Percentiles rank a stretch among this genome's conserved stretches.
Evolutionary conservation across 1,284 basidiomycete genomes (phyloP).

Genomic region (Apiotrichum sp.): DNA sequence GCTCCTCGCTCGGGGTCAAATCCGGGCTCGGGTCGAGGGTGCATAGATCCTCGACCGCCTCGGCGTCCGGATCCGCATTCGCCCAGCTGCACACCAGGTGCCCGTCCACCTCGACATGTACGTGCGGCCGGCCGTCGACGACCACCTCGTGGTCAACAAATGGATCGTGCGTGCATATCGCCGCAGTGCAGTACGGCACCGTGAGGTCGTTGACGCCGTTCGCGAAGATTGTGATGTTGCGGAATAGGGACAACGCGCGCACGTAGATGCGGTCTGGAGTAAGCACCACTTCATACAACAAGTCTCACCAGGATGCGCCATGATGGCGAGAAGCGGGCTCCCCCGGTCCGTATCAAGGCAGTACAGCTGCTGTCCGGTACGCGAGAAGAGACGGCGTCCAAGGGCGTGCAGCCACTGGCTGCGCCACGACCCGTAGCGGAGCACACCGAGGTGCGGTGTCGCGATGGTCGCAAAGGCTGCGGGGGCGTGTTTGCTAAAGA

Average conservation of each 20-base stretch:
- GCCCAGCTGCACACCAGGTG: conserved; percentile 21
- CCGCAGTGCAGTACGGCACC: conserved; percentile 74
- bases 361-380: conserved; percentile 78
- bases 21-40: neutral
- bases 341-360: conserved; percentile 63
- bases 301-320: conserved; percentile 70
- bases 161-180: conserved; percentile 64
- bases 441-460: conserved; percentile 41
- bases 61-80: conserved; percentile 15
- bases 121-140: conserved; percentile 15
- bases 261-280: conserved; percentile 65
- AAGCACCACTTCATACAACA: too few species aligned
- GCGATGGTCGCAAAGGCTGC: conserved; percentile 43
- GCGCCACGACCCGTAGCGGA: conserved; percentile 27
- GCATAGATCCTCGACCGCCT: conserved; percentile 20
- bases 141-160: conserved; percentile 54
- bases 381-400: conserved; percentile 67
- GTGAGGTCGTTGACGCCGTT: conserved; percentile 78
- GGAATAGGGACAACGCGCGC: conserved; percentile 64
- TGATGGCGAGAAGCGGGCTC: conserved; percentile 67
- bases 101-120: conserved; percentile 55
- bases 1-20: too few species aligned
- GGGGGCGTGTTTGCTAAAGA: conserved; percentile 35
- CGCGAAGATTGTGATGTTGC: conserved; percentile 70
- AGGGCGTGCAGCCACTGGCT: conserved; percentile 50